Evolutionary conservation across 345 rosid genomes (phyloP).

Genomic region (Reutealis trisperma): DNA sequence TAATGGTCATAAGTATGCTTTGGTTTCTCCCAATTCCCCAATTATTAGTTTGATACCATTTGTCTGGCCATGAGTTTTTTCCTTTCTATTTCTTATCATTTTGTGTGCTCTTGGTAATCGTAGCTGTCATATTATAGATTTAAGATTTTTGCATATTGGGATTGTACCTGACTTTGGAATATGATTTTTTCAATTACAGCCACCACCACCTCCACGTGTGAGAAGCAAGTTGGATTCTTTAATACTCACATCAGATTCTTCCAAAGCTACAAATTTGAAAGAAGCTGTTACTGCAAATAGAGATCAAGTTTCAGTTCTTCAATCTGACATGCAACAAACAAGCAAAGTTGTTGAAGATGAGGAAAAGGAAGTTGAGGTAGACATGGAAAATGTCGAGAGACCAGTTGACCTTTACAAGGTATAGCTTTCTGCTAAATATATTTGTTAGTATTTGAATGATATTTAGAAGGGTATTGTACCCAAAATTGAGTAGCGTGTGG

Average conservation of each 20-base stretch:
- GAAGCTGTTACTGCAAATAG: slow-evolving; percentile 40
- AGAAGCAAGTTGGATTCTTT: slow-evolving; percentile 89
- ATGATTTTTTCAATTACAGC: slow-evolving; percentile 48
- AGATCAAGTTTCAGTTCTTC: slow-evolving; percentile 27
- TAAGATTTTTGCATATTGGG: neutral
- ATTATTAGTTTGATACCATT: no score
- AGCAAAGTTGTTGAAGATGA: slow-evolving; percentile 39
- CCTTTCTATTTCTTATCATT: neutral
- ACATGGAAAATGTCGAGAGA: slow-evolving; percentile 80
- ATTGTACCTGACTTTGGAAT: neutral
- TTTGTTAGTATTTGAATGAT: neutral
- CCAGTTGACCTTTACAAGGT: slow-evolving; percentile 99
- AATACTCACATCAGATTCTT: slow-evolving; percentile 71
- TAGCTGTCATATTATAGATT: neutral
- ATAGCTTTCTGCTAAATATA: slow-evolving; percentile 19
- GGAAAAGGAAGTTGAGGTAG: slow-evolving; percentile 54
- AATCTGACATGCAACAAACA: slow-evolving; percentile 32
- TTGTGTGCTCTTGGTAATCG: neutral
- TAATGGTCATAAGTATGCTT: no score
- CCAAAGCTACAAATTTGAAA: slow-evolving; percentile 46
- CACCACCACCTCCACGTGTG: slow-evolving; percentile 68
- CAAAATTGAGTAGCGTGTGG: slow-evolving; percentile 2
- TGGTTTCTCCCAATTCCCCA: no score
- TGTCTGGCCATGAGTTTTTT: no score
- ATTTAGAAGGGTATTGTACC: neutral